Evolutionary conservation across 129 eudicot species (phyloP).

Genomic region (Tagetes patula): DNA sequence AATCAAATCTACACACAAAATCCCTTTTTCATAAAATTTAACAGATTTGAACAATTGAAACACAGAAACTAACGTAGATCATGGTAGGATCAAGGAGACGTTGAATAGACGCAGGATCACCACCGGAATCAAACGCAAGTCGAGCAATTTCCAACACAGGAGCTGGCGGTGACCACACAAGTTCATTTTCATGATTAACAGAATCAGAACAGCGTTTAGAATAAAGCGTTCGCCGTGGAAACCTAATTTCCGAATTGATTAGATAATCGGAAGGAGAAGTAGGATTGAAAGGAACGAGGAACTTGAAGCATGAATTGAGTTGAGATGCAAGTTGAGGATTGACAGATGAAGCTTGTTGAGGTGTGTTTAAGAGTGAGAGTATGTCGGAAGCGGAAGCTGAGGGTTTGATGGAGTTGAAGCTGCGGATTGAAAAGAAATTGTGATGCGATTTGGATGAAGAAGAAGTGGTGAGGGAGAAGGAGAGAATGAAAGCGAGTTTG

Average conservation of each 20-base stretch:
- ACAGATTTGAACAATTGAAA: background rate
- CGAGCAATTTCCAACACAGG: constrained; percentile 82
- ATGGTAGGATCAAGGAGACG: constrained; percentile 70
- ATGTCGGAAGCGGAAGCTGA: constrained; percentile 48
- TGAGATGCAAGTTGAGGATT: constrained; percentile 41
- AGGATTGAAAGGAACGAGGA: constrained; percentile 62
- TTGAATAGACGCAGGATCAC: constrained; percentile 63
- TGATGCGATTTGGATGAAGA: constrained; percentile 19
- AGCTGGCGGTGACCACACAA: constrained; percentile 77
- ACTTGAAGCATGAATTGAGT: constrained; percentile 76
- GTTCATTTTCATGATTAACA: constrained; percentile 36
- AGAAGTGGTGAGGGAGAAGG: constrained; percentile 55
- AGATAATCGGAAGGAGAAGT: background rate
- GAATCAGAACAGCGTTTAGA: constrained; percentile 19
- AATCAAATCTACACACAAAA: background rate
- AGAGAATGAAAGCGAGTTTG: constrained; percentile 50
- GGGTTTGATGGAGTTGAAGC: constrained; percentile 17
- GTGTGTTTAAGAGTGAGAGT: constrained; percentile 69
- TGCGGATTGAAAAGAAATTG: constrained; percentile 5
- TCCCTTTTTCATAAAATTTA: background rate
- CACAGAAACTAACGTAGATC: constrained; percentile 48
- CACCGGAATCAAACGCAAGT: constrained; percentile 83
- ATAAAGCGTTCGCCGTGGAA: constrained; percentile 35
- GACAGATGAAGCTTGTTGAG: constrained; percentile 56
- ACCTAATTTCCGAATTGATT: background rate